Percentiles rank a stretch among this genome's conserved stretches.
These are phyloP conservation scores for Ceratocystis huliohia DNA, from an alignment of 2,329 filamentous ascomycete species.

Conservation along the genomic window DNA sequence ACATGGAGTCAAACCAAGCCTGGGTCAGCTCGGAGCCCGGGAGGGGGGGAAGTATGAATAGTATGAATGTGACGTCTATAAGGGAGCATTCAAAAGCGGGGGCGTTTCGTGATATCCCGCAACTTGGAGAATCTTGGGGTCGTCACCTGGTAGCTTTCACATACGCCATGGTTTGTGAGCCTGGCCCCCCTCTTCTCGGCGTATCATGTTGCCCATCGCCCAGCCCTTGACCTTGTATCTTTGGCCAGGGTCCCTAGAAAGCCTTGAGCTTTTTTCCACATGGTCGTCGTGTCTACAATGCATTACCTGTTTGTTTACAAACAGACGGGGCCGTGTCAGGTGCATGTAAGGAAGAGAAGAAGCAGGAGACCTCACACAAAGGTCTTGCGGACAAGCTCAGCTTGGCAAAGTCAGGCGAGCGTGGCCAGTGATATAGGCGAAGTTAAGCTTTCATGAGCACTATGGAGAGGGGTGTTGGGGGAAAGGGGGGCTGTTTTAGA, in stretches of 20 bases:
- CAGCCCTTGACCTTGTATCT: background rate
- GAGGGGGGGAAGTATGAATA: background rate
- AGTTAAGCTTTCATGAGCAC: too few relatives aligned
- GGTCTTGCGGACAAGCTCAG: background rate
- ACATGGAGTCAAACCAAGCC: background rate
- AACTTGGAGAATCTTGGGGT: constrained; percentile 1
- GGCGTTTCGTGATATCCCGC: constrained; percentile 12
- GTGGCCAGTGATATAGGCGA: too few relatives aligned
- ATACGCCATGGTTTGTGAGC: background rate
- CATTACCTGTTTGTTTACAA: background rate
- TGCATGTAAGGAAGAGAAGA: background rate
- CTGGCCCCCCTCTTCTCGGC: background rate
- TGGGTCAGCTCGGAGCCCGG: background rate
- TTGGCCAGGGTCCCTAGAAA: background rate
- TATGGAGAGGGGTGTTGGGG: too few relatives aligned
- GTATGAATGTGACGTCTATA: background rate
- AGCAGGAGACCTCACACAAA: background rate
- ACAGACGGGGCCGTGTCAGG: background rate
- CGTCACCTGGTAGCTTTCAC: background rate
- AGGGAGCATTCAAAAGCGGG: constrained; percentile 5
- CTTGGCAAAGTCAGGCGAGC: too few relatives aligned
- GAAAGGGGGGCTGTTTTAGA: too few relatives aligned
- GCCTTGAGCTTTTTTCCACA: background rate
- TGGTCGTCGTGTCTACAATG: constrained; percentile 8
- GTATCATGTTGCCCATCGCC: background rate